Base-by-base conservation (phyloP, 2,329 filamentous ascomycete species). In the Paraconiothyrium brasiliense region DNA sequence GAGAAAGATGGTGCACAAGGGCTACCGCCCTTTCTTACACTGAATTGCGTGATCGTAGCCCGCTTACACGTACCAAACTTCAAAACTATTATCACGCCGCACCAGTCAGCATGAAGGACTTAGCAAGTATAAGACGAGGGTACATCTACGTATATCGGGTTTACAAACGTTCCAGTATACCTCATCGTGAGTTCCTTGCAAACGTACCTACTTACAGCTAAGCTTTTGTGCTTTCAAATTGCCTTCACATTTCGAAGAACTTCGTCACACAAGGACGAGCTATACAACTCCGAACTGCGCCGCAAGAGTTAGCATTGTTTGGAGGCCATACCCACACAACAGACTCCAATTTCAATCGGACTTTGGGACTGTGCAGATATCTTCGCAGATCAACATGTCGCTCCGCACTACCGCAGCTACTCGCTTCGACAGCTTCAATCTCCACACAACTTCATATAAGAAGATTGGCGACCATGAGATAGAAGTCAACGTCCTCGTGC, bases 391-490 rank as follows among this genome's bases (percentile, higher is more conserved):
- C 50, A 59, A 67, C 10, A 58, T 58, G 57, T 58, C 57, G n/a
- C 48, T 58, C 14, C 57, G 22, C 11, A 74, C 69, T 0, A 73
- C 62, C 0, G 54, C 69, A 2, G 64, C 63, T 11, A 72, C 67
- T 1, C 74, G 74, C 20, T 78, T 82, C 54, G 70, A 71, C 41
- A 74, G 66, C 51, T 83, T 83, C 65, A 65, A 78, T 30, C 58
- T 80, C 8, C 70, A 80, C 61, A 75, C 77, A 16, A 70, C 78
- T 9, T 67, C 71, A 5, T 84, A 83, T 67, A 84, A 83, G 56
- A 74, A 70, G 13, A 69, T 82, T 47, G 65, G 69, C 44, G 67
- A 73, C 51, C 78, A 82, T 50, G 66, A 65, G 0, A 81, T 81
- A 47, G 69, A 72, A 27, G 72, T 71, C 10, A 79, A 71, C 30